Evolutionary conservation across 768 basidiomycete genomes (phyloP).

Genomic region (Suillus hirtellus): DNA sequence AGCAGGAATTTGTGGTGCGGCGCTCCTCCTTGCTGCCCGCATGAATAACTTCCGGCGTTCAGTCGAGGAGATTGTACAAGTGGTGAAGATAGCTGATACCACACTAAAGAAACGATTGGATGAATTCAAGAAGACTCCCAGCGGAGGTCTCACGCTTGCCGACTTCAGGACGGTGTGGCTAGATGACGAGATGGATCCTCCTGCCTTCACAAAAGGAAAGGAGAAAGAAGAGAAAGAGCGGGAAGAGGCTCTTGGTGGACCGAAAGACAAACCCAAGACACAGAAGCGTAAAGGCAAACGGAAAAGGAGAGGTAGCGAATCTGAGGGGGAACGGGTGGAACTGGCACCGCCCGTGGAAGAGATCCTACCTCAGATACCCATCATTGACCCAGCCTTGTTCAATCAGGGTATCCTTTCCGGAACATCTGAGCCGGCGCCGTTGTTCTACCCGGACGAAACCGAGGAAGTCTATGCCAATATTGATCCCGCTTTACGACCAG

Average conservation of each 20-base stretch:
- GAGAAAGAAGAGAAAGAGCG: constrained; percentile 65
- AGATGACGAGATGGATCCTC: constrained; percentile 90
- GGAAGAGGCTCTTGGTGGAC: constrained; percentile 38
- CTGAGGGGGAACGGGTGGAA: constrained; percentile 33
- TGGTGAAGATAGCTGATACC: constrained; percentile 97
- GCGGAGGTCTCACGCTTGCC: constrained; percentile 79
- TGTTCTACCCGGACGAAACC: constrained; percentile 47
- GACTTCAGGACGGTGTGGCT: constrained; percentile 92
- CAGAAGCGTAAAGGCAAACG: constrained; percentile 39
- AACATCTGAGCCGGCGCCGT: constrained; percentile 39
- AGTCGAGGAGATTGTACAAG: constrained; percentile 95
- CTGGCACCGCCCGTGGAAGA: constrained; percentile 16
- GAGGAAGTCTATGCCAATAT: constrained; percentile 46
- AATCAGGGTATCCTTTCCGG: constrained; percentile 69
- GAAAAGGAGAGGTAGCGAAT: constrained; percentile 40
- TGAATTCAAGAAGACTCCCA: constrained; percentile 91
- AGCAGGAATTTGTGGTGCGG: constrained; percentile 96
- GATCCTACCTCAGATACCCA: constrained; percentile 21
- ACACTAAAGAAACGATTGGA: constrained; percentile 91
- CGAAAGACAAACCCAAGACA: constrained; percentile 27
- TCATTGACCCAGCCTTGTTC: constrained; percentile 60
- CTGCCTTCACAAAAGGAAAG: constrained; percentile 79
- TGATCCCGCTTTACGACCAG: constrained; percentile 53
- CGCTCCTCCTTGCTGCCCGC: constrained; percentile 89
- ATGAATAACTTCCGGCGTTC: constrained; percentile 98